Conservation (phyloP, 768 basidiomycete species). For the Hygrocybe coccinea region DNA sequence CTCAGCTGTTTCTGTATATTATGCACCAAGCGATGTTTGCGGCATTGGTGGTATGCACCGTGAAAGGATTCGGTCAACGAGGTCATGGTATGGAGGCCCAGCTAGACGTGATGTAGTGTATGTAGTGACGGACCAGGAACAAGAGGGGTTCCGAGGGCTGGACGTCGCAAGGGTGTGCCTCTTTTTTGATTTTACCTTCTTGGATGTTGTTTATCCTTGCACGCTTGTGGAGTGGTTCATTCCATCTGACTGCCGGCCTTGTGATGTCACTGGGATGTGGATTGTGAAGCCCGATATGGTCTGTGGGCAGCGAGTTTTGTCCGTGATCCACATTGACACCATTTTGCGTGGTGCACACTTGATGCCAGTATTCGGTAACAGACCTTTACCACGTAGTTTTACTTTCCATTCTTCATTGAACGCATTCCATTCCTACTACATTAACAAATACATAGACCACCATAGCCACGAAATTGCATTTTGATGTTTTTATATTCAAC, state of each 20-base stretch:
- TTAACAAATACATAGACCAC: conserved; percentile 6
- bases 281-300: conserved; percentile 13
- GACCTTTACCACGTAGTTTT: neutral
- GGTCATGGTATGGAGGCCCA: conserved; percentile 15
- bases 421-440: neutral
- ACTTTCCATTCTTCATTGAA: neutral
- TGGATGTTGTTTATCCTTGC: conserved; percentile 17
- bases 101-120: conserved; percentile 23
- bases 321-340: conserved; percentile 26
- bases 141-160: conserved; percentile 21
- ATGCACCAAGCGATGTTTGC: neutral
- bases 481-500: no score
- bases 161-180: conserved; percentile 22
- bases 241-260: conserved; percentile 16
- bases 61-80: conserved; percentile 24
- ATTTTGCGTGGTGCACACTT: conserved; percentile 1
- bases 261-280: conserved; percentile 29
- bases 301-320: neutral
- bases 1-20: neutral
- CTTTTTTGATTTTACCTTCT: conserved; percentile 23
- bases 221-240: conserved; percentile 32
- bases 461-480: neutral
- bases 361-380: neutral
- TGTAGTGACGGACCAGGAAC: conserved; percentile 11
- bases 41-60: conserved; percentile 16